A percentile compares a stretch with the other conserved stretches of the same genome.
Evolutionary conservation across 2,329 filamentous ascomycete species (phyloP).

Genomic region (Cadophora luteo-olivacea): DNA sequence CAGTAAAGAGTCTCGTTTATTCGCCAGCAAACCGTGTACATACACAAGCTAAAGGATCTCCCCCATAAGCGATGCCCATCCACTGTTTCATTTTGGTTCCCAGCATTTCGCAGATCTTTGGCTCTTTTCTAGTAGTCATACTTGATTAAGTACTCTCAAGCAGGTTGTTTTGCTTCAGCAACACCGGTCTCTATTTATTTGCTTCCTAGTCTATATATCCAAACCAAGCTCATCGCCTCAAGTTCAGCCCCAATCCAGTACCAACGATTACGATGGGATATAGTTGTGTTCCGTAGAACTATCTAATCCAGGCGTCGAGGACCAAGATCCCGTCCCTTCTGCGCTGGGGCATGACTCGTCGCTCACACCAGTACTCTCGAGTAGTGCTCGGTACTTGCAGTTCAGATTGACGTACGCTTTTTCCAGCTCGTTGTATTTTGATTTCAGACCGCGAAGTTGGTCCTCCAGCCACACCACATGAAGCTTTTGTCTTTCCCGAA

Average conservation of each 20-base stretch:
- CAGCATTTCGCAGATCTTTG: background rate
- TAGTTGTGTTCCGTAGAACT: background rate
- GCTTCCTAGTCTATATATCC: background rate
- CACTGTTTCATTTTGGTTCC: background rate
- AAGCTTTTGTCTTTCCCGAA: constrained; percentile 16
- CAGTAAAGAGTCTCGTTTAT: background rate
- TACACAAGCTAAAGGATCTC: background rate
- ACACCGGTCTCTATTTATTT: background rate
- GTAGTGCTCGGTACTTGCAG: constrained; percentile 15
- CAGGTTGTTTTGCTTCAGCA: background rate
- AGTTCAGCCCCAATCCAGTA: background rate
- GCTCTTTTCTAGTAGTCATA: background rate
- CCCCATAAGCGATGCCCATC: background rate
- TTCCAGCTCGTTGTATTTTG: constrained; percentile 8
- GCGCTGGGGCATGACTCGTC: background rate
- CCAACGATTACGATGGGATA: background rate
- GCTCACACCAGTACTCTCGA: background rate
- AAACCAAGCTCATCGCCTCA: background rate
- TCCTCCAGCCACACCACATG: constrained; percentile 16
- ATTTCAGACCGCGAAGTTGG: background rate
- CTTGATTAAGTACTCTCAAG: background rate
- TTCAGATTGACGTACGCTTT: constrained; percentile 11
- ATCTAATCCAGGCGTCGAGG: too few relatives aligned
- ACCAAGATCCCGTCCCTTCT: background rate
- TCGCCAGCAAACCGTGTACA: background rate